phyloP scores from a whole-genome alignment of 345 rosid species.

The Luvunga scandens region DNA sequence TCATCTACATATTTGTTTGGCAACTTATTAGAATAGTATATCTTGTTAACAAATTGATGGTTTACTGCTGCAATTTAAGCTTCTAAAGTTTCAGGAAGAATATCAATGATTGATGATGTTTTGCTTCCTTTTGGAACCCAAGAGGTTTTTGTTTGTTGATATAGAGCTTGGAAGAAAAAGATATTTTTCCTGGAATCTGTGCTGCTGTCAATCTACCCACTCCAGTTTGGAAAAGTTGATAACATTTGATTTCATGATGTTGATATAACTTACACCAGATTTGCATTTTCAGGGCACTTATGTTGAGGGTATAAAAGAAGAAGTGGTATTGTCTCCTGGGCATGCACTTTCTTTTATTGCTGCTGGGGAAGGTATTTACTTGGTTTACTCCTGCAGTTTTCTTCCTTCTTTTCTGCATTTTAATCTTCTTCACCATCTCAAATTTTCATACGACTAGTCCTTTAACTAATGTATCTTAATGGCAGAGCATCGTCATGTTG shows the following conservation, averaged over 20 bases:
- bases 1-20: background rate
- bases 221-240: background rate
- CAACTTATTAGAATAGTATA: background rate
- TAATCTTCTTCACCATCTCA: background rate
- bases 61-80: background rate
- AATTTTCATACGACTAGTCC: slow-evolving; percentile 7
- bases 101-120: background rate
- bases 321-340: slow-evolving; percentile 98
- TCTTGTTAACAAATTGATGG: background rate
- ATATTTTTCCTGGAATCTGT: background rate
- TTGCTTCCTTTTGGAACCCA: background rate
- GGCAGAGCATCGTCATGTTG: slow-evolving; percentile 99
- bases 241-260: background rate
- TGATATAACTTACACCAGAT: background rate
- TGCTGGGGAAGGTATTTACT: slow-evolving; percentile 88
- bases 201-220: background rate
- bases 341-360: slow-evolving; percentile 98
- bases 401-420: background rate
- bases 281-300: slow-evolving; percentile 76
- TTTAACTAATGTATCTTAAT: slow-evolving; percentile 21
- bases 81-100: background rate
- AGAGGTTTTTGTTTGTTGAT: background rate
- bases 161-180: background rate
- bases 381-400: slow-evolving; percentile 1
- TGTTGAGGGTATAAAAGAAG: slow-evolving; percentile 99